A percentile compares a stretch with the other conserved stretches of the same genome.
Conservation (phyloP, 441 rosid species). For the Pelargonium cotyledonis region DNA sequence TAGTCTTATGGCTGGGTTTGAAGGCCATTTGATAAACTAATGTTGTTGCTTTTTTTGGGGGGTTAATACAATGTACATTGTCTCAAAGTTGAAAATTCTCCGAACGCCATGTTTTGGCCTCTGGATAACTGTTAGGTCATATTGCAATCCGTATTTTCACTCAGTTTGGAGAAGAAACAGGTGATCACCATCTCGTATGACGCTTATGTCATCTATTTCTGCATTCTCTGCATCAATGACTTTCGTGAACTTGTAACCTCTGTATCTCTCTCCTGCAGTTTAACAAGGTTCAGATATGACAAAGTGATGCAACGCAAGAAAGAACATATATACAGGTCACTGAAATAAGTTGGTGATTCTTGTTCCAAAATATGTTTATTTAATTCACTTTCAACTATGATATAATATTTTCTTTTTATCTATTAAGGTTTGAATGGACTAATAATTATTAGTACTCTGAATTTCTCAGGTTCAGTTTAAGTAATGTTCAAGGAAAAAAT, state of each 20-base stretch:
- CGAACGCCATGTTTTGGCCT: conserved; percentile 14
- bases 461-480: conserved; percentile 24
- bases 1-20: conserved; percentile 13
- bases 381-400: neutral
- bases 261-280: conserved; percentile 79
- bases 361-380: conserved; percentile 17
- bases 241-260: conserved; percentile 47
- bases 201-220: conserved; percentile 68
- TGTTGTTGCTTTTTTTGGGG: conserved; percentile 11
- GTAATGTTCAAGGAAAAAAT: conserved; percentile 19
- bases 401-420: conserved; percentile 2
- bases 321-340: conserved; percentile 14
- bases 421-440: conserved; percentile 5
- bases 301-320: conserved; percentile 23
- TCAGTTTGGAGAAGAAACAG: conserved; percentile 57
- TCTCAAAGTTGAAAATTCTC: conserved; percentile 23
- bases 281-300: conserved; percentile 31
- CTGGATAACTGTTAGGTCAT: conserved; percentile 22
- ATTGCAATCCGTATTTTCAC: conserved; percentile 23
- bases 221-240: conserved; percentile 59
- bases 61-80: conserved; percentile 21
- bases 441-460: neutral
- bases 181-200: conserved; percentile 91
- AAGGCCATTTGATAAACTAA: conserved; percentile 20
- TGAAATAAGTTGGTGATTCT: conserved; percentile 4